Evolutionary conservation across 306 rosid species (phyloP).

Genomic region (Cucumis melo): DNA sequence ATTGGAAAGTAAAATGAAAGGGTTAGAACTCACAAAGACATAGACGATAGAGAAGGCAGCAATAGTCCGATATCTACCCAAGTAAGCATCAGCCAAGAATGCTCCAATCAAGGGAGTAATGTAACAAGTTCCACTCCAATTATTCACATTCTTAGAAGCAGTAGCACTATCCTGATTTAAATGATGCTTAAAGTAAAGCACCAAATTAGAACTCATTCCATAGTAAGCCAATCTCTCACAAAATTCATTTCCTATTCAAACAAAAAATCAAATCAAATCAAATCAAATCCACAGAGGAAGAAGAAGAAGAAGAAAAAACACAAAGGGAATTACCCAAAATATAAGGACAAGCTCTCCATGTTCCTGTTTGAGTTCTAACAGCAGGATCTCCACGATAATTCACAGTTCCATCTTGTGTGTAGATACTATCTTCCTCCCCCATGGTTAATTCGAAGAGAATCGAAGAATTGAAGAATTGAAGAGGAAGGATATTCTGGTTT

Average conservation of each 20-base stretch:
- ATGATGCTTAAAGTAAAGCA: neutral
- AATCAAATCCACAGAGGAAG: neutral
- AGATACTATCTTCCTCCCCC: constrained; percentile 4
- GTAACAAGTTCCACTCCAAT: constrained; percentile 13
- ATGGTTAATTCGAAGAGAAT: neutral
- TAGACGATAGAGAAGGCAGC: constrained; percentile 12
- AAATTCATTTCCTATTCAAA: neutral
- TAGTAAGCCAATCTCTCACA: constrained; percentile 13
- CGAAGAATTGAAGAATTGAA: too few relatives aligned
- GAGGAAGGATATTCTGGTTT: neutral
- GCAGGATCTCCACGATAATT: constrained; percentile 5
- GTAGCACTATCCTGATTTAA: constrained; percentile 8
- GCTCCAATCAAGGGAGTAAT: constrained; percentile 10
- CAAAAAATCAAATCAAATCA: neutral
- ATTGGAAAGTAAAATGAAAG: too few relatives aligned
- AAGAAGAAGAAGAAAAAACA: neutral
- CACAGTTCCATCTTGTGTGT: constrained; percentile 12
- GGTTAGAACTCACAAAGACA: neutral
- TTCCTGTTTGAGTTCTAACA: neutral
- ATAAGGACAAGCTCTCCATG: constrained; percentile 10
- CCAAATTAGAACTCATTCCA: constrained; percentile 7
- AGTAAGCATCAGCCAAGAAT: constrained; percentile 9
- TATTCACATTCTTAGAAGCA: constrained; percentile 1
- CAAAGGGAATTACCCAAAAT: neutral
- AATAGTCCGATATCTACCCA: constrained; percentile 9